A percentile compares a stretch with the other conserved stretches of the same genome.
Conservation (phyloP, 495 filamentous ascomycete genomes). For the Amorphotheca resinae region DNA sequence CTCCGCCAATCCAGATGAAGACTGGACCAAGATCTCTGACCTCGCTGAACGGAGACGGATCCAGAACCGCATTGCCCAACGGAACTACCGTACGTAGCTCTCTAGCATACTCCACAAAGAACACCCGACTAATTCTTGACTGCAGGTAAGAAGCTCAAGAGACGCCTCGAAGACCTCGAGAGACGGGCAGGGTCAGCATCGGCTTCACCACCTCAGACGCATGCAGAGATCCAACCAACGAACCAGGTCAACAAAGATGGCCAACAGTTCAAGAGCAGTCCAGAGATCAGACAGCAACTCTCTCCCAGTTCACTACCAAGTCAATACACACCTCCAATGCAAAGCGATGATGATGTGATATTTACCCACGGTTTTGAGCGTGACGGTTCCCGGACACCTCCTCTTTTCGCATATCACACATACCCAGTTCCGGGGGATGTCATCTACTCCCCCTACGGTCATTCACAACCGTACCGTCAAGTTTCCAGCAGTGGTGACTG, state of each 20-base stretch:
- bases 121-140: too few relatives aligned
- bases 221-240: constrained; percentile 20
- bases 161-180: constrained; percentile 91
- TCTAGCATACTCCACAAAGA: too few relatives aligned
- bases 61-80: constrained; percentile 95
- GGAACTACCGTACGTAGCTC: constrained; percentile 82
- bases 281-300: constrained; percentile 24
- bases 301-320: constrained; percentile 27
- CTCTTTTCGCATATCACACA: constrained; percentile 56
- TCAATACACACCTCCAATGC: constrained; percentile 48
- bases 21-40: constrained; percentile 99
- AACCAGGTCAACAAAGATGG: constrained; percentile 6
- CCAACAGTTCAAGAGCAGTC: constrained; percentile 20
- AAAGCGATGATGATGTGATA: constrained; percentile 36
- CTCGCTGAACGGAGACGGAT: constrained; percentile 87
- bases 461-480: constrained; percentile 50
- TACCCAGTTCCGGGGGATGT: constrained; percentile 59
- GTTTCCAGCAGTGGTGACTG: constrained; percentile 47
- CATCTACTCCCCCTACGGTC: constrained; percentile 48
- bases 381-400: constrained; percentile 60
- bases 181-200: constrained; percentile 78
- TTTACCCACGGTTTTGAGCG: constrained; percentile 34
- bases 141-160: constrained; percentile 99
- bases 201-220: constrained; percentile 32
- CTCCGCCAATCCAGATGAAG: constrained; percentile 91